Base-by-base conservation (phyloP, 2,329 filamentous ascomycete genomes). In the Talaromyces sp. region DNA sequence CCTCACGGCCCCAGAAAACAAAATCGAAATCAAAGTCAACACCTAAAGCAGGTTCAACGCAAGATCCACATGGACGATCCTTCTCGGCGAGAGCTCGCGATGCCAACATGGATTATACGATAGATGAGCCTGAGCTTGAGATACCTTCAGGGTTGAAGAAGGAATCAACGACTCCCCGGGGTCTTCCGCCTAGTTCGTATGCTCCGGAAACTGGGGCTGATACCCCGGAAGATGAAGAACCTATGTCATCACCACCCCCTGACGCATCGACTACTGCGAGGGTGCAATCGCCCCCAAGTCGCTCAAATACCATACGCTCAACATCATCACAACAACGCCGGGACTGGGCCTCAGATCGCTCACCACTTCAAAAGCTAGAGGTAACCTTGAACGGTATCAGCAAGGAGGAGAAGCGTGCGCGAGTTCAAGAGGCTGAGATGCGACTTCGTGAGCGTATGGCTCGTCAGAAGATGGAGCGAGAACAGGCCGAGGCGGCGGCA, bases 281-380 rank as follows among this genome's bases (percentile, higher is more conserved):
- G 37, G 14, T 49, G 5, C 41, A 57, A 13, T 58, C 65, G 5
- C 54, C 63, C 4, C 56, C 66, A 6, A 68, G 58, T 58, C 68
- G 70, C 41, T 72, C 70, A 14, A 70, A 65, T 41, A 69, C 67
- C 6, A 54, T 61, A 16, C 67, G 58, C 29, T 71, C 70, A 30
- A 57, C 63, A 30, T 54, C 62, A 22, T 54, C 60, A 2, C 66
- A 67, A 4, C 60, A 68, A 35, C 67, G 72, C 57, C 66, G 70
- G 54, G 78, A 80, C 50, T 84, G 89, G 74, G 89, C 93, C 66
- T 82, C 87, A 52, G 88, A 95, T 70, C 86, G 89, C 65, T 97
- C 93, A 58, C 94, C 95, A 47, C 81, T 99, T 47, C 93, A 99
- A 73, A 94, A 88, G 77, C 83, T 99, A 62, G 93, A 99, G 77